These are phyloP conservation scores for Pycnococcus provasolii DNA, from an alignment of 139 green algal species.

Conservation along the genomic window DNA sequence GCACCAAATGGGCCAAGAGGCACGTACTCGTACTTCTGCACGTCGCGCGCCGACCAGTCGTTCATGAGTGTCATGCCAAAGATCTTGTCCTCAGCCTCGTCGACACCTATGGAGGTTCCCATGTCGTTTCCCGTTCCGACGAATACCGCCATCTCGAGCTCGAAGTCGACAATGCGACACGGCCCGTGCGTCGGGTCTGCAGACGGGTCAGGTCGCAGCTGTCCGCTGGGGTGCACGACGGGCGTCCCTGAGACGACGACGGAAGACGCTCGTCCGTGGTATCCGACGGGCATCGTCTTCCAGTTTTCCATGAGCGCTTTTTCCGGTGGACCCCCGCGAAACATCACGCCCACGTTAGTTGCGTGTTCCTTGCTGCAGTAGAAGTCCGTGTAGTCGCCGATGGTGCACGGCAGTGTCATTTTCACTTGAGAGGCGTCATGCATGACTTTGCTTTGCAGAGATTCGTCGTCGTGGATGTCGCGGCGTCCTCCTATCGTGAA, in stretches of 20 bases:
- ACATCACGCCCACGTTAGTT: slow-evolving; percentile 68
- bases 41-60: slow-evolving; percentile 88
- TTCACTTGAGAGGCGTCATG: slow-evolving; percentile 42
- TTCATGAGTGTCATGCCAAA: slow-evolving; percentile 91
- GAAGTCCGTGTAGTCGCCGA: slow-evolving; percentile 95
- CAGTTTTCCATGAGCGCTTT: slow-evolving; percentile 76
- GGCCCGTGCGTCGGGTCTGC: slow-evolving; percentile 35
- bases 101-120: slow-evolving; percentile 47
- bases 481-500: slow-evolving; percentile 31
- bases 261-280: slow-evolving; percentile 80
- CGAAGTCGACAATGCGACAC: slow-evolving; percentile 63
- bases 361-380: slow-evolving; percentile 81
- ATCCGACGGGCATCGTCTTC: slow-evolving; percentile 82
- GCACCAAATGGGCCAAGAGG: slow-evolving; percentile 83
- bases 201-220: neutral
- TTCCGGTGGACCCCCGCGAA: slow-evolving; percentile 40
- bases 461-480: slow-evolving; percentile 43
- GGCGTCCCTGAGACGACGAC: slow-evolving; percentile 68
- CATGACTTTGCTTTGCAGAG: slow-evolving; percentile 35
- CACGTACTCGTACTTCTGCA: slow-evolving; percentile 87
- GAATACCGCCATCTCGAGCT: slow-evolving; percentile 85
- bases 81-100: slow-evolving; percentile 56
- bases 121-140: slow-evolving; percentile 60
- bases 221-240: slow-evolving; percentile 52
- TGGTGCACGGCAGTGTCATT: slow-evolving; percentile 61